Conservation (phyloP, 345 rosid species). For the Dipteronia dyeriana region DNA sequence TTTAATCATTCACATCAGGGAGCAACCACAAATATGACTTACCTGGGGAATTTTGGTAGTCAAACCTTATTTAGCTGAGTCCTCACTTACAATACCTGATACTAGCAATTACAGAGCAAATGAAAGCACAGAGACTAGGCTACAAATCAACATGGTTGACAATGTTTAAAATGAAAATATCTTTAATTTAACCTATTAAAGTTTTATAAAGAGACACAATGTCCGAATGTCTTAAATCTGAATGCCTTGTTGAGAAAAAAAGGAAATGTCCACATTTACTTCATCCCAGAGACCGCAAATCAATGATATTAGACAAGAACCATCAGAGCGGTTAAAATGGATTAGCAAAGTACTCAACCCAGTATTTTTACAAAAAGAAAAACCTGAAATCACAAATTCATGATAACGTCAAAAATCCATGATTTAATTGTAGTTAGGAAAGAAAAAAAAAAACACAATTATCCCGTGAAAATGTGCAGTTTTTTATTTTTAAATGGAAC, state of each 20-base stretch:
- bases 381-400: not conserved
- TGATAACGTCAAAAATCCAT: not conserved
- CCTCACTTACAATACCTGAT: not conserved
- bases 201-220: not conserved
- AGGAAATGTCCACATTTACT: not conserved
- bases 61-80: not conserved
- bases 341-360: no score
- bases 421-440: not conserved
- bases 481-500: not conserved
- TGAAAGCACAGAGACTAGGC: not conserved
- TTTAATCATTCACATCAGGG: not conserved
- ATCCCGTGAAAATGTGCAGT: slow-evolving; percentile 1
- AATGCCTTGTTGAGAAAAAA: not conserved
- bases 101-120: not conserved
- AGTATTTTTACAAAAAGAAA: no score
- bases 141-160: not conserved
- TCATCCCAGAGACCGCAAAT: not conserved
- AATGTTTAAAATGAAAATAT: not conserved
- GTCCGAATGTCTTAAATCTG: not conserved
- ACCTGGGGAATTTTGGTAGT: not conserved
- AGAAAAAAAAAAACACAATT: not conserved
- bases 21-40: not conserved
- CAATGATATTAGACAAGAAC: not conserved
- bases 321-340: not conserved
- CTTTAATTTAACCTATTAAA: not conserved